Base-by-base conservation (phyloP, 352 stramenopile genomes). In the Globisporangium spinosum region DNA sequence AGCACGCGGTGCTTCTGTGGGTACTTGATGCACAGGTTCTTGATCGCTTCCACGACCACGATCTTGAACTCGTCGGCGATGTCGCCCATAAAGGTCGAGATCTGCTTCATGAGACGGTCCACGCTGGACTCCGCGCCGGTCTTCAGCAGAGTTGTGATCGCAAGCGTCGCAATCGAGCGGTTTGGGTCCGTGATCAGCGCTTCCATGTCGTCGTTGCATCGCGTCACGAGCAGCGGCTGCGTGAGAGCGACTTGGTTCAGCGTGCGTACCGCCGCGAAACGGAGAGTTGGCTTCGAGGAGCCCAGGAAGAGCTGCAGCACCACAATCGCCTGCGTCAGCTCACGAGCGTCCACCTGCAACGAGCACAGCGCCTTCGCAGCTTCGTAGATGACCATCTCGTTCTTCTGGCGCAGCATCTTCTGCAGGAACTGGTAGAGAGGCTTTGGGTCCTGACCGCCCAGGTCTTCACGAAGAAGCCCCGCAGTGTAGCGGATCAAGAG, bases 61-160 rank as follows among this genome's bases (percentile, higher is more conserved):
- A 99, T 98, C 87, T 99, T 99, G 86, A 99, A 99, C 75, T 99
- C 98, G 74, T 99, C 98, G 0, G 96, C 95, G 65, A 99, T 99
- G 74, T 99, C 98, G 8, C 93, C 96, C 87, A 99, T 98, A 74
- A 99, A 99, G 1, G 94, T 96, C 5, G 93, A 98, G 68, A 99
- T 99, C 77, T 99, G 94, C 74, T 97, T 97, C 83, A 99, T 98
- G 22, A 99, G 73, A 35, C 96, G 89, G 76, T 99, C 97, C 23
- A 99, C 93, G 25, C 89, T 98, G 23, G 93, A 97, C 66, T 99
- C 97, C 32, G 87, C 96, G 73, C 97, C 97, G 20, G 98, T 99
- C 77, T 99, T 99, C 60, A 99, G 85, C 10, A 99, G 71, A 17
- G 98, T 99, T 27, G 97, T 99, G 72, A 99, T 99, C 6, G 98